phyloP scores from a whole-genome alignment of 2,329 filamentous ascomycete species.

The Helotiales sp. region DNA sequence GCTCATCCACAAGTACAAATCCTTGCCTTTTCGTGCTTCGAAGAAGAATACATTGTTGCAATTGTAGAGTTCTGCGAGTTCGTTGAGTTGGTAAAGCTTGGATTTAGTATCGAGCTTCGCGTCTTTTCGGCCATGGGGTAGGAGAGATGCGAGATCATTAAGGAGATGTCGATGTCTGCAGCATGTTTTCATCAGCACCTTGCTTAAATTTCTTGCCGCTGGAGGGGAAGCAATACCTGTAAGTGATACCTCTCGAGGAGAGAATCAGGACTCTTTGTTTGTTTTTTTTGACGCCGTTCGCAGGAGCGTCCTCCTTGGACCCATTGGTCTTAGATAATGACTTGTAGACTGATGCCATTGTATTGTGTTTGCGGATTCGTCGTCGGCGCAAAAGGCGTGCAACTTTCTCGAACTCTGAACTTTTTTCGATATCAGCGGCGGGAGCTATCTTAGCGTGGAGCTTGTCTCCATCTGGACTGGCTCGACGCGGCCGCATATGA shows the following conservation, averaged over 20 bases:
- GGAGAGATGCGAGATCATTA: slow-evolving; percentile 82
- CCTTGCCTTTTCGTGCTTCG: slow-evolving; percentile 90
- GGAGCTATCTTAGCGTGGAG: slow-evolving; percentile 26
- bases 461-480: not conserved
- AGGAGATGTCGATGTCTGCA: slow-evolving; percentile 87
- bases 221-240: slow-evolving; percentile 53
- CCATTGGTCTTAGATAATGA: slow-evolving; percentile 62
- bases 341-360: slow-evolving; percentile 75
- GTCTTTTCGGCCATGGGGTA: slow-evolving; percentile 92
- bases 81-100: slow-evolving; percentile 79
- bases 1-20: slow-evolving; percentile 91
- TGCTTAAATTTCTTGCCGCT: slow-evolving; percentile 1
- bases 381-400: slow-evolving; percentile 27
- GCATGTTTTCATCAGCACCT: not conserved
- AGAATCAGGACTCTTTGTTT: slow-evolving; percentile 83
- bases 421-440: slow-evolving; percentile 25
- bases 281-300: slow-evolving; percentile 58
- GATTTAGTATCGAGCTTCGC: slow-evolving; percentile 97
- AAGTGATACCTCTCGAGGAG: slow-evolving; percentile 89
- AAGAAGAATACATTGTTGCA: slow-evolving; percentile 96
- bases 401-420: slow-evolving; percentile 13
- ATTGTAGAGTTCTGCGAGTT: slow-evolving; percentile 74
- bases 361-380: slow-evolving; percentile 28
- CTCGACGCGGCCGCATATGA: not conserved
- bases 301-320: slow-evolving; percentile 49